Evolutionary conservation across 1,284 basidiomycete species (phyloP), one percentile per base, ranked within the genome.

Genomic region (Ceratobasidium sp.): DNA sequence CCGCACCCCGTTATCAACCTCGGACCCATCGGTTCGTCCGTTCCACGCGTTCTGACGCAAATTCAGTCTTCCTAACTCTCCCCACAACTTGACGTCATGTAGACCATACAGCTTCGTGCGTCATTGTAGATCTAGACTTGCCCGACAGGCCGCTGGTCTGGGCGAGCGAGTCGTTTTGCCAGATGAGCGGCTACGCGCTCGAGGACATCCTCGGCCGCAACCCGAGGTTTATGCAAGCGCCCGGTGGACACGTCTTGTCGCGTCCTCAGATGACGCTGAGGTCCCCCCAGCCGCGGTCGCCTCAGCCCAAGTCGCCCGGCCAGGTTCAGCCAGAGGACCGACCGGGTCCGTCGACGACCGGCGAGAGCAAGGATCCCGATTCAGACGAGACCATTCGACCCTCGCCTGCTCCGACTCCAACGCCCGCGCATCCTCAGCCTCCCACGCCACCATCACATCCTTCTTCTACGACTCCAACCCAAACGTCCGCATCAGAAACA

Each of bases 1-100:
- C 91, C 91, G 0, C 89, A 93, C 81, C 95, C 95, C 0, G 91
- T 88, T 78, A 90, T 98, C 65, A 85, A 88, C 9, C 89, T 98
- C 23, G 97, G 97, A 9, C 95, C 97, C 0, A 94, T 99, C 52
- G 97, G 70, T 73, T 38, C 9, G 70, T 57, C 23, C 20, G 12
- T 33, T 26, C 28, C 48, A 71, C 54, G 40, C 40, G 33, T 71
- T 40, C 3, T 56, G 54, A 44, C 52, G 54, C 52, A 13, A 26
- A 2, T 56, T 7, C 44, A 28, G 13, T n/a, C 26, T 33, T 4
- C 12, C 4, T 10, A 59, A 59, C 56, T 40, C 67, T n/a, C n/a
- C 40, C 33, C 33, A 13, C 64, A 50, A 56, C 7, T 44, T 62
- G 44, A 61, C 57, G 56, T 71, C 70, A 50, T 28, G 3, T 26